These are phyloP conservation scores for Pistacia integerrima DNA, from an alignment of 345 rosid species.

Conservation along the genomic window DNA sequence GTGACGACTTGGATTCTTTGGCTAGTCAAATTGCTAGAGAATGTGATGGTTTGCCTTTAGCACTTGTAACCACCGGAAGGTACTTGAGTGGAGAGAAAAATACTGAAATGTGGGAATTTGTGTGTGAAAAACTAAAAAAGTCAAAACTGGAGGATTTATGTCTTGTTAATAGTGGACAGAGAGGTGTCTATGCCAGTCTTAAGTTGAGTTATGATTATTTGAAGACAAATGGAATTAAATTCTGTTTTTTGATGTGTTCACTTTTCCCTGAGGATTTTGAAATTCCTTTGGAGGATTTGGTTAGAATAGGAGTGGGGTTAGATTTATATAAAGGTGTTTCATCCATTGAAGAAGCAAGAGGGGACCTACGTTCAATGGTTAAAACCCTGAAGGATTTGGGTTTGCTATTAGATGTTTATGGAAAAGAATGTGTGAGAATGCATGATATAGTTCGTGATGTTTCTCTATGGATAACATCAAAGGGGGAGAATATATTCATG, in stretches of 20 bases:
- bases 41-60: conserved; percentile 1
- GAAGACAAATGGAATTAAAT: too few species aligned
- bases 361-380: neutral
- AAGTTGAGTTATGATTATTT: conserved; percentile 1
- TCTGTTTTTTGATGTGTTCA: neutral
- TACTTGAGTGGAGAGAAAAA: neutral
- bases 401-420: neutral
- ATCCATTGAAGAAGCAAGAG: neutral
- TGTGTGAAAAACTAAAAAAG: conserved; percentile 6
- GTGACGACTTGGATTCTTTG: neutral
- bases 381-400: neutral
- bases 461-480: too few species aligned
- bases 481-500: too few species aligned
- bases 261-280: neutral
- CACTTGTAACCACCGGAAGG: neutral
- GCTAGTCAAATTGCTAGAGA: conserved; percentile 3
- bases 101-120: neutral
- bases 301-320: neutral
- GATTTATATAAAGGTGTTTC: neutral
- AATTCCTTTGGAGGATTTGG: neutral
- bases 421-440: neutral
- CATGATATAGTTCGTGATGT: neutral
- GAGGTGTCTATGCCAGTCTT: neutral
- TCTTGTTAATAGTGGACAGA: neutral
- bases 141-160: neutral